Conservation (phyloP, 1,139 yeast genomes). For the Geotrichum aggregatum region DNA sequence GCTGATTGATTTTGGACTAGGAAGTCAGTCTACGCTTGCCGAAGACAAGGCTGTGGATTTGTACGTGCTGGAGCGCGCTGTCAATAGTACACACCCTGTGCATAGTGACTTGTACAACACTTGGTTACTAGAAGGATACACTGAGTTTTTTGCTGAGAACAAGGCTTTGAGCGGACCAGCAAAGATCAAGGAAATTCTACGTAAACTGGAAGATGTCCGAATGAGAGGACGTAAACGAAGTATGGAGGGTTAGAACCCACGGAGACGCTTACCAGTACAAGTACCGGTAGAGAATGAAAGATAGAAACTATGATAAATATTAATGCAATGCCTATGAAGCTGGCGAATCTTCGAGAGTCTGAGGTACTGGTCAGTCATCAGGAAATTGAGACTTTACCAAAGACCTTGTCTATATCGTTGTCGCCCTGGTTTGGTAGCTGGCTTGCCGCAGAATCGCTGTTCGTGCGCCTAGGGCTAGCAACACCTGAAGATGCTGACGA, state of each 20-base stretch:
- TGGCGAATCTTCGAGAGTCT: no score
- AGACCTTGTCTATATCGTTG: constrained; percentile 21
- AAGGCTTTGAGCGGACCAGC: no score
- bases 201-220: constrained; percentile 76
- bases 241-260: constrained; percentile 72
- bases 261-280: no score
- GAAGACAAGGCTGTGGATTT: constrained; percentile 97
- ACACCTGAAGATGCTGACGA: constrained; percentile 9
- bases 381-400: constrained; percentile 19
- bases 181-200: constrained; percentile 51
- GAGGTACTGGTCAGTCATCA: no score
- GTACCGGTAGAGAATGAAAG: not conserved
- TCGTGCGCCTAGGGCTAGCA: not conserved
- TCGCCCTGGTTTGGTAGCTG: constrained; percentile 2
- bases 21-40: constrained; percentile 64
- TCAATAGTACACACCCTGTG: constrained; percentile 82
- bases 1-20: constrained; percentile 86
- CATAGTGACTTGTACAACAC: constrained; percentile 58
- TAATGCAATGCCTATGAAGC: no score
- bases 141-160: constrained; percentile 20
- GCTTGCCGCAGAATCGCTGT: no score
- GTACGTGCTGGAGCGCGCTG: constrained; percentile 89
- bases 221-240: constrained; percentile 92
- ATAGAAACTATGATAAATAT: not conserved
- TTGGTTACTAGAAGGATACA: constrained; percentile 76